Evolutionary conservation across 305 asterid genomes (phyloP).

Genomic region (Salvia sclarea): DNA sequence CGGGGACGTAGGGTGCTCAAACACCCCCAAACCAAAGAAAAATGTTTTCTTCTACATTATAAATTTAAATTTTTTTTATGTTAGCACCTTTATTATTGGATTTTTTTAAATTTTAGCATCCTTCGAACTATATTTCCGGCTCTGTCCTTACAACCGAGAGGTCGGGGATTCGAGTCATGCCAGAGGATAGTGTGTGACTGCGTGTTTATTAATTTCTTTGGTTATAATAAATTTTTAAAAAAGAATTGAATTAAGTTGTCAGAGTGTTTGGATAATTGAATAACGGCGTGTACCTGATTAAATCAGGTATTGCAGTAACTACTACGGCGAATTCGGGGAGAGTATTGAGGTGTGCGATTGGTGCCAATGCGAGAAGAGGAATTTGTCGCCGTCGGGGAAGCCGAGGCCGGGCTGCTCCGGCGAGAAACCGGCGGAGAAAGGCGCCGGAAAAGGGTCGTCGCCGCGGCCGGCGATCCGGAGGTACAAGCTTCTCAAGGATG

Average conservation of each 20-base stretch:
- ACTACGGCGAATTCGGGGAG: constrained; percentile 40
- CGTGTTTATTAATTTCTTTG: too few relatives aligned
- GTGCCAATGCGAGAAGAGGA: constrained; percentile 51
- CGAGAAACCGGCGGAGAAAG: constrained; percentile 30
- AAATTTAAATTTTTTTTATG: too few relatives aligned
- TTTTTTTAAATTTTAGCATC: not conserved
- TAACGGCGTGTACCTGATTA: not conserved
- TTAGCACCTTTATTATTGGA: too few relatives aligned
- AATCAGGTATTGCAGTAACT: constrained; percentile 61
- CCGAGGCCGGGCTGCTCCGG: not conserved
- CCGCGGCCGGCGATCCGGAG: constrained; percentile 50
- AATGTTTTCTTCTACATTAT: too few relatives aligned
- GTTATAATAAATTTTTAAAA: too few relatives aligned
- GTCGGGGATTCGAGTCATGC: too few relatives aligned
- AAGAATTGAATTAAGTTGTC: too few relatives aligned
- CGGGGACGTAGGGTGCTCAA: too few relatives aligned
- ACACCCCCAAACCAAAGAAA: too few relatives aligned
- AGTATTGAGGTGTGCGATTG: constrained; percentile 48
- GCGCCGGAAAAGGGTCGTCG: constrained; percentile 43
- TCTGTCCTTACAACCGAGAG: too few relatives aligned
- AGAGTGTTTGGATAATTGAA: not conserved
- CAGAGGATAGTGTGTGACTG: too few relatives aligned
- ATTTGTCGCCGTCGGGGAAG: constrained; percentile 14
- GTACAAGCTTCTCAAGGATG: constrained; percentile 70
- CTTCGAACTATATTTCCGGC: too few relatives aligned